Evolutionary conservation across 768 basidiomycete genomes (phyloP).

Genomic region (Lanmaoa rubissima): DNA sequence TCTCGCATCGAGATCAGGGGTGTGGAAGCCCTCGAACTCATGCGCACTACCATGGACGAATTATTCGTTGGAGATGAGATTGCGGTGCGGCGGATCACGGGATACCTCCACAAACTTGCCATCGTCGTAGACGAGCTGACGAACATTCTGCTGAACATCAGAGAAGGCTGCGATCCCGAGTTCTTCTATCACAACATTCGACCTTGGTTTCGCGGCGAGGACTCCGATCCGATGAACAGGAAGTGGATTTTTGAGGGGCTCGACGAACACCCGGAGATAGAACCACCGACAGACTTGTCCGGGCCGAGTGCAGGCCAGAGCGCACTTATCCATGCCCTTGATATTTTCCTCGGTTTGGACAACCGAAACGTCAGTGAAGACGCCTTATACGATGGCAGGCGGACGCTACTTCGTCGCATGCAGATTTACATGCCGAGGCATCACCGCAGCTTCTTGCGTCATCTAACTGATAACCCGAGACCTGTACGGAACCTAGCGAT

Average conservation of each 20-base stretch:
- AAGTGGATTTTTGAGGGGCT: constrained; percentile 64
- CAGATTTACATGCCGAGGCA: constrained; percentile 79
- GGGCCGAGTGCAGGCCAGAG: constrained; percentile 86
- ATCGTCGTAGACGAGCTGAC: constrained; percentile 63
- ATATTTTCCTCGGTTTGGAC: constrained; percentile 70
- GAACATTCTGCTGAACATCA: constrained; percentile 58
- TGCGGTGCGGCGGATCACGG: constrained; percentile 58
- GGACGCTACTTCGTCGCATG: constrained; percentile 68
- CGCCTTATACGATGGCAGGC: constrained; percentile 10
- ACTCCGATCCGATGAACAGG: constrained; percentile 44
- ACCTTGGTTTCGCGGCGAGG: constrained; percentile 80
- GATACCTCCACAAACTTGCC: constrained; percentile 64
- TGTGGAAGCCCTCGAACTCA: constrained; percentile 79
- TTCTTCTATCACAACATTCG: constrained; percentile 70
- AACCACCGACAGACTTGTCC: constrained; percentile 53
- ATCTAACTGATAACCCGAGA: constrained; percentile 58
- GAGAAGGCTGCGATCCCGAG: constrained; percentile 68
- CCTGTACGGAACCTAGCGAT: constrained; percentile 58
- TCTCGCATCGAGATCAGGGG: constrained; percentile 85
- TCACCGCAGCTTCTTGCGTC: constrained; percentile 74
- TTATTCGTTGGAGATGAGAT: constrained; percentile 73
- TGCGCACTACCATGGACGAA: constrained; percentile 86
- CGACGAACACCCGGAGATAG: constrained; percentile 43
- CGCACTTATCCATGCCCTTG: constrained; percentile 69
- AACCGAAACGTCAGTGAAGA: constrained; percentile 31